phyloP scores from a whole-genome alignment of 345 rosid genomes.

The Jatropha curcas region DNA sequence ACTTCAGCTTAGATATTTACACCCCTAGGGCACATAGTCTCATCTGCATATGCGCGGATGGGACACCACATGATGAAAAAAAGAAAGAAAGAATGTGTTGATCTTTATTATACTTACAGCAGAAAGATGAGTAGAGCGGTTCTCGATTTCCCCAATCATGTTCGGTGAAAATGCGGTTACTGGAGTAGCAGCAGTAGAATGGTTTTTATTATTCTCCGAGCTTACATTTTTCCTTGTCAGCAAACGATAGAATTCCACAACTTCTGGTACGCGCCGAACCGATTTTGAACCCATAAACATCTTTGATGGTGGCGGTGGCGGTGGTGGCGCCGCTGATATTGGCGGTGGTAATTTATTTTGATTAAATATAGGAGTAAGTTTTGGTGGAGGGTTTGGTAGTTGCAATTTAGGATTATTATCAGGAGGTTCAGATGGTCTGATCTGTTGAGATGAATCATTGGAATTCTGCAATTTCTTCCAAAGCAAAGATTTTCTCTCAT shows the following conservation, averaged over 20 bases:
- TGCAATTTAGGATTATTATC: too few relatives aligned
- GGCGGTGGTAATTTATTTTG: slow-evolving; percentile 26
- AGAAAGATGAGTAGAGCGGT: slow-evolving; percentile 79
- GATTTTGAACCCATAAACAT: slow-evolving; percentile 46
- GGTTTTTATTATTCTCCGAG: slow-evolving; percentile 50
- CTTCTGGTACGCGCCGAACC: slow-evolving; percentile 78
- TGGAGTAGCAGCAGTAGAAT: slow-evolving; percentile 38
- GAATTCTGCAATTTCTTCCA: slow-evolving; percentile 89
- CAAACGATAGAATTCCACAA: slow-evolving; percentile 77
- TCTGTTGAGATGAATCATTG: slow-evolving; percentile 38
- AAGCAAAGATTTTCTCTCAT: slow-evolving; percentile 77
- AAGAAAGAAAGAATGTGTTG: too few relatives aligned
- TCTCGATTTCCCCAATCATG: slow-evolving; percentile 98
- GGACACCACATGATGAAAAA: too few relatives aligned
- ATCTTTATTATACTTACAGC: slow-evolving; percentile 71
- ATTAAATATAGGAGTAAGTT: slow-evolving; percentile 22
- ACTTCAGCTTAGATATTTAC: too few relatives aligned
- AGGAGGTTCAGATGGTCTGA: too few relatives aligned
- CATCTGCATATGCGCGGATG: too few relatives aligned
- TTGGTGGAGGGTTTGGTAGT: slow-evolving; percentile 43
- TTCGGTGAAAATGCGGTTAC: slow-evolving; percentile 45
- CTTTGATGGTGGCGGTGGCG: slow-evolving; percentile 76
- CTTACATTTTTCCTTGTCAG: slow-evolving; percentile 66
- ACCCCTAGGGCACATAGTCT: too few relatives aligned
- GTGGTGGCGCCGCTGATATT: slow-evolving; percentile 51